A percentile compares a stretch with the other conserved stretches of the same genome.
Conservation (phyloP, 352 stramenopile species). For the Globisporangium nagaii region DNA sequence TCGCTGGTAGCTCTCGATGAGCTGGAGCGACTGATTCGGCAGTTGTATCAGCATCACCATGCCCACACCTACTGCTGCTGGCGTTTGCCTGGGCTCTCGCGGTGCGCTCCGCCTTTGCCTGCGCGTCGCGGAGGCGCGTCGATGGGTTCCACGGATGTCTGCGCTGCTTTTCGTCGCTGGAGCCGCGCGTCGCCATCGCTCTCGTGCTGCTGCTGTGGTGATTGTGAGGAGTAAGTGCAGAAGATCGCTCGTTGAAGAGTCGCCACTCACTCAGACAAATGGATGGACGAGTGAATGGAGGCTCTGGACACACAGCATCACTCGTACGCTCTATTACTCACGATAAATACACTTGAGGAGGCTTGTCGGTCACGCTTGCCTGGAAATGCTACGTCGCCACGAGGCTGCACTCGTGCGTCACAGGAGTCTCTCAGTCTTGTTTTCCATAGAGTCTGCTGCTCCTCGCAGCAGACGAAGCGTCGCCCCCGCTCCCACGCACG, state of each 20-base stretch:
- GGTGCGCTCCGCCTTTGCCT: not conserved
- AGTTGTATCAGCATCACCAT: too few species aligned
- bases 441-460: too few species aligned
- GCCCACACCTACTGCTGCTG: not conserved
- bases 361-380: too few species aligned
- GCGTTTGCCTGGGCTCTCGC: not conserved
- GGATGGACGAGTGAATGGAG: too few species aligned
- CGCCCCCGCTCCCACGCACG: too few species aligned
- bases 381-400: too few species aligned
- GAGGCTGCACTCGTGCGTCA: too few species aligned
- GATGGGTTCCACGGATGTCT: conserved; percentile 42
- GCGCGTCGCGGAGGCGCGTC: conserved; percentile 20
- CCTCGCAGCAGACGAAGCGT: too few species aligned
- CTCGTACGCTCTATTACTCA: not conserved
- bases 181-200: not conserved
- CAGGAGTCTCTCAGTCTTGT: too few species aligned
- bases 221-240: too few species aligned
- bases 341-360: conserved; percentile 3
- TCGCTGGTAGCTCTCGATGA: not conserved
- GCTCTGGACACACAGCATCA: too few species aligned
- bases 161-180: not conserved
- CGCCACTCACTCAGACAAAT: not conserved
- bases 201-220: not conserved
- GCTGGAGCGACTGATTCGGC: not conserved
- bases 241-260: not conserved